Percentiles rank a stretch among this genome's conserved stretches.
These are phyloP conservation scores for Mycena amicta DNA, from an alignment of 768 basidiomycete genomes.

Conservation along the genomic window DNA sequence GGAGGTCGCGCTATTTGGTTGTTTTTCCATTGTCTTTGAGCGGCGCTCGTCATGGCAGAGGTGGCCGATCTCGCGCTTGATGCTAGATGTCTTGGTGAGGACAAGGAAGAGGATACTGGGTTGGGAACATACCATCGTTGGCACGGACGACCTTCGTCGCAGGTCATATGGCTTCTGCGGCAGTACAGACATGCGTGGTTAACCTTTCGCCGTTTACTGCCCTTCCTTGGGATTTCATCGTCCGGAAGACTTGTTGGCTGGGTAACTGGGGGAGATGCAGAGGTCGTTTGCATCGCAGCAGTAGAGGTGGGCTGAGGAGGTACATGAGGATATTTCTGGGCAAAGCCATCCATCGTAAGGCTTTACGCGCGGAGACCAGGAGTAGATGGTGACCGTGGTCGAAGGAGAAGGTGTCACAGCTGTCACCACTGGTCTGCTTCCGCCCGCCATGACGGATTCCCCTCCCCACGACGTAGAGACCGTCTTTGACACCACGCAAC, in stretches of 20 bases:
- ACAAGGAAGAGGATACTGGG: slow-evolving; percentile 5
- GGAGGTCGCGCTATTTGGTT: slow-evolving; percentile 24
- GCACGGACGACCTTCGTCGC: slow-evolving; percentile 88
- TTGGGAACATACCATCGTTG: slow-evolving; percentile 77
- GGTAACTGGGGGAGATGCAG: not conserved
- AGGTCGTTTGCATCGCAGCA: not conserved
- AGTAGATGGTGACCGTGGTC: too few species aligned
- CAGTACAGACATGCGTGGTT: slow-evolving; percentile 95
- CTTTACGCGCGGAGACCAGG: too few species aligned
- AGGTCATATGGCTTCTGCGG: slow-evolving; percentile 90
- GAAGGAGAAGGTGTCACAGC: not conserved
- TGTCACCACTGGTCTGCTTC: not conserved
- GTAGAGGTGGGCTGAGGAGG: not conserved
- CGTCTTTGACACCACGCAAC: slow-evolving; percentile 36
- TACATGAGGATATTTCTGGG: slow-evolving; percentile 7
- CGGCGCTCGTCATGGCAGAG: slow-evolving; percentile 88
- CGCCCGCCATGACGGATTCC: slow-evolving; percentile 11
- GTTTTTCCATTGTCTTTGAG: slow-evolving; percentile 52
- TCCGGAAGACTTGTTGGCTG: slow-evolving; percentile 25
- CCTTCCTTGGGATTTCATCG: slow-evolving; percentile 49
- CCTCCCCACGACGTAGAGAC: slow-evolving; percentile 23
- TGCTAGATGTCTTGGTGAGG: slow-evolving; percentile 46
- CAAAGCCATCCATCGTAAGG: slow-evolving; percentile 24
- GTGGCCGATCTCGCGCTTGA: slow-evolving; percentile 96
- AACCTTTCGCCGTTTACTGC: slow-evolving; percentile 76